phyloP scores from a whole-genome alignment of 2,329 filamentous ascomycete genomes.

The Nemania sp. region DNA sequence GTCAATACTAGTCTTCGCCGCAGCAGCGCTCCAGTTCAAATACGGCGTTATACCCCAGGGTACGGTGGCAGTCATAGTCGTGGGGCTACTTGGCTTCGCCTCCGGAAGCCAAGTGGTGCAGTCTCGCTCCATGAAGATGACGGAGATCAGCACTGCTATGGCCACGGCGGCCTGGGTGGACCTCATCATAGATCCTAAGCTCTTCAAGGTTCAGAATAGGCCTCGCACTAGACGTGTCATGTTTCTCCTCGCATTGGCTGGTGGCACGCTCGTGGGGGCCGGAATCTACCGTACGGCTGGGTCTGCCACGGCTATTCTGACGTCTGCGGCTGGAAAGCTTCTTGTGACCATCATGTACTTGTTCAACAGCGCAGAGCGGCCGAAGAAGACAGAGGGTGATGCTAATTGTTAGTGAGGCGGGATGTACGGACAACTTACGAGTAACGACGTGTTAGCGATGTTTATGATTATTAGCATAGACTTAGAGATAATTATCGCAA shows the following conservation, averaged over 20 bases:
- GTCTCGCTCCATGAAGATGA: conserved; percentile 65
- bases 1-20: conserved; percentile 64
- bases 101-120: conserved; percentile 71
- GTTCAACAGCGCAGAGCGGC: conserved; percentile 56
- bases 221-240: conserved; percentile 62
- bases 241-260: conserved; percentile 62
- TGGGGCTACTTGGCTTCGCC: conserved; percentile 66
- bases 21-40: conserved; percentile 61
- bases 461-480: conserved; percentile 1
- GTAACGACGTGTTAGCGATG: conserved; percentile 23
- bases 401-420: conserved; percentile 31
- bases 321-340: conserved; percentile 60
- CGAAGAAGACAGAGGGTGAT: conserved; percentile 39
- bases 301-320: conserved; percentile 57
- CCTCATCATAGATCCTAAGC: conserved; percentile 65
- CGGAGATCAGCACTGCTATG: conserved; percentile 74
- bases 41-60: conserved; percentile 55
- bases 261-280: conserved; percentile 65
- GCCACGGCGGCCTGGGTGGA: conserved; percentile 73
- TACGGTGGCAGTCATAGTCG: conserved; percentile 56
- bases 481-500: conserved; percentile 3
- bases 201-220: conserved; percentile 62
- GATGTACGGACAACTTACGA: conserved; percentile 20
- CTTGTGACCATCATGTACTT: conserved; percentile 60
- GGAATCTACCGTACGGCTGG: conserved; percentile 59